These are phyloP conservation scores for Diaporthe sp. DNA, from an alignment of 2,329 filamentous ascomycete species.

Conservation along the genomic window DNA sequence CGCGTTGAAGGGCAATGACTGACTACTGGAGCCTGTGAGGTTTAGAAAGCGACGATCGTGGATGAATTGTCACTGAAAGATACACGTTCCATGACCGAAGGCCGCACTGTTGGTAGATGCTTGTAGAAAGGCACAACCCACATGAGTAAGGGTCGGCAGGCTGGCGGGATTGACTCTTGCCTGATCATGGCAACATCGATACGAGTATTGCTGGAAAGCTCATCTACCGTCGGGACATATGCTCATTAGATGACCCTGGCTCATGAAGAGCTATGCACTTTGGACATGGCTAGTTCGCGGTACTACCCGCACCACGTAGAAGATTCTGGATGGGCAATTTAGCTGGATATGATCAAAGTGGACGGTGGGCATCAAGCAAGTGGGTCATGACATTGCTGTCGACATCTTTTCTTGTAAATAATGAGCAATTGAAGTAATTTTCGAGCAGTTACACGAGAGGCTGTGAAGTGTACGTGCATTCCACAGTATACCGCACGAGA, in stretches of 20 bases:
- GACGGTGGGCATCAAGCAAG: not conserved
- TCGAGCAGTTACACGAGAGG: not conserved
- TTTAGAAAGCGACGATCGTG: not conserved
- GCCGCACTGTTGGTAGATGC: no score
- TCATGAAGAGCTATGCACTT: not conserved
- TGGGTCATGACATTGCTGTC: not conserved
- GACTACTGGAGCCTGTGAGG: not conserved
- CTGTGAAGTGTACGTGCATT: not conserved
- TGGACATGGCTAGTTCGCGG: not conserved
- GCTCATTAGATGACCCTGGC: not conserved
- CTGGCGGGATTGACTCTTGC: not conserved
- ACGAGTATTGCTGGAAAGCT: not conserved
- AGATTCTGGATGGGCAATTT: constrained; percentile 1
- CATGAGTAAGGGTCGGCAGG: no score
- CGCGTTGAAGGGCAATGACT: not conserved
- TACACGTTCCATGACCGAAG: no score
- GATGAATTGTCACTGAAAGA: not conserved
- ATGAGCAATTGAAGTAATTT: not conserved
- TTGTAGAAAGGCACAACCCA: no score
- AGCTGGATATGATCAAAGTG: not conserved
- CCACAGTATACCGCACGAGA: not conserved
- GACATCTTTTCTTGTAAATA: not conserved
- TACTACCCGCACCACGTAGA: not conserved
- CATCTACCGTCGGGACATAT: not conserved
- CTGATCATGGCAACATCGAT: not conserved